These are phyloP conservation scores for Yarrowia sp. DNA, from an alignment of 805 yeast genomes.

Conservation along the genomic window DNA sequence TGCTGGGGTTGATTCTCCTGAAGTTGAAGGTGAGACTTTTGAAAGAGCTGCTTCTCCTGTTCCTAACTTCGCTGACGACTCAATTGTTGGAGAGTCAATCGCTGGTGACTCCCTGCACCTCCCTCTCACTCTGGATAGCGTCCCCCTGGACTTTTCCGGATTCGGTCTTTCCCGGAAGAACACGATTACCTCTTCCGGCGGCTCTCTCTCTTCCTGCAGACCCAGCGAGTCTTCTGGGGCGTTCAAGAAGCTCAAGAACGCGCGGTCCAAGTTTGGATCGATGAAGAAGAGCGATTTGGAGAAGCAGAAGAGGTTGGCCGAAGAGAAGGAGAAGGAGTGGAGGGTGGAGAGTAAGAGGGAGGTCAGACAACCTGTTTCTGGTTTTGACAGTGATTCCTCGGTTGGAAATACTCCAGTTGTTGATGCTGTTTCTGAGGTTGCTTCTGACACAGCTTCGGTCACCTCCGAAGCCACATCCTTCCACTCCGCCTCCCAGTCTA, in stretches of 20 bases:
- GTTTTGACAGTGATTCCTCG: slow-evolving; percentile 15
- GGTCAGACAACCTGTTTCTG: background rate
- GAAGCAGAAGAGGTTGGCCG: slow-evolving; percentile 15
- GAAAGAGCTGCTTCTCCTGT: too few relatives aligned
- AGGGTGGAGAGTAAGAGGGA: background rate
- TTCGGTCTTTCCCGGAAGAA: slow-evolving; percentile 23
- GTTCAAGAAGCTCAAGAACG: slow-evolving; percentile 33
- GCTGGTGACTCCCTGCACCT: background rate
- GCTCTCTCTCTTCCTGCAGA: background rate
- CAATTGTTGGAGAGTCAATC: background rate
- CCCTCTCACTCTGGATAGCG: slow-evolving; percentile 1
- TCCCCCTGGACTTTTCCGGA: slow-evolving; percentile 18
- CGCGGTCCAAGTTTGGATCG: slow-evolving; percentile 30
- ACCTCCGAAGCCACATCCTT: slow-evolving; percentile 13
- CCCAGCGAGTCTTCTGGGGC: slow-evolving; percentile 36
- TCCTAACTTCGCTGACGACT: background rate
- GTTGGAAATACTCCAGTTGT: background rate
- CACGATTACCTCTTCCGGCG: slow-evolving; percentile 35
- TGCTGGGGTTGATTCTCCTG: too few relatives aligned
- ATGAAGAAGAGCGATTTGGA: slow-evolving; percentile 17
- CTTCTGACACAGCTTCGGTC: background rate
- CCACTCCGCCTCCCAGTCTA: background rate
- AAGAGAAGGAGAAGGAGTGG: slow-evolving; percentile 24
- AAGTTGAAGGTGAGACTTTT: too few relatives aligned
- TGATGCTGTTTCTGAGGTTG: background rate